phyloP scores from a whole-genome alignment of 2,329 filamentous ascomycete species.

The Apiospora phragmitis region DNA sequence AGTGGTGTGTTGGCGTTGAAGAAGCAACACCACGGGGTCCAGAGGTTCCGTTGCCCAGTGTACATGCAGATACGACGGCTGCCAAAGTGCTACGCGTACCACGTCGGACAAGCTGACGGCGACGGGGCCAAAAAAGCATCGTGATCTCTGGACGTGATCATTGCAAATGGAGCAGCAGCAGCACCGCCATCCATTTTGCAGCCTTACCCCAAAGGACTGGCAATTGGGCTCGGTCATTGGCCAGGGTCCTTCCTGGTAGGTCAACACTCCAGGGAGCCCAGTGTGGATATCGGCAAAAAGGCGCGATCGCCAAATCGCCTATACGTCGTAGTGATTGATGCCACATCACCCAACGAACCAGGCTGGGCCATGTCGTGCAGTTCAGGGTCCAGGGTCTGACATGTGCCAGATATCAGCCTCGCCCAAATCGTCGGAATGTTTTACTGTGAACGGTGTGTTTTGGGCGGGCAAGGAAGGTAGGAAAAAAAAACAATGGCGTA shows the following conservation, averaged over 20 bases:
- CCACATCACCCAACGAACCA: conserved; percentile 17
- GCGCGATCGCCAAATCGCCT: background rate
- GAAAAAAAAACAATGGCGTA: background rate
- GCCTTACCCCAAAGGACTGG: conserved; percentile 1
- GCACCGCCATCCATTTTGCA: background rate
- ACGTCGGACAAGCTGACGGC: background rate
- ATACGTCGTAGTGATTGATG: conserved; percentile 9
- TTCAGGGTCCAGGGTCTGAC: conserved; percentile 8
- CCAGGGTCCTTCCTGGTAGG: background rate
- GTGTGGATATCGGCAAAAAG: background rate
- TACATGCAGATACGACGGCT: background rate
- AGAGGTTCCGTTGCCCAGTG: background rate
- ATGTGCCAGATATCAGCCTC: conserved; percentile 13
- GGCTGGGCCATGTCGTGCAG: conserved; percentile 12
- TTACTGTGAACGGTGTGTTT: background rate
- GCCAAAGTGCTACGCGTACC: background rate
- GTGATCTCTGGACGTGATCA: background rate
- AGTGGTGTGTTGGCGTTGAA: background rate
- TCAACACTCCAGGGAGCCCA: background rate
- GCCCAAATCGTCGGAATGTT: conserved; percentile 2
- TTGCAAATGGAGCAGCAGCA: background rate
- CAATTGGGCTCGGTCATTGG: conserved; percentile 6
- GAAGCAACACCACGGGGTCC: background rate
- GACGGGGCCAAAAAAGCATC: background rate
- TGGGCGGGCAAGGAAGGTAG: background rate